Percentiles rank a stretch among this genome's conserved stretches.
These are phyloP conservation scores for Canariomyces notabilis DNA, from an alignment of 2,329 filamentous ascomycete genomes.

Conservation along the genomic window DNA sequence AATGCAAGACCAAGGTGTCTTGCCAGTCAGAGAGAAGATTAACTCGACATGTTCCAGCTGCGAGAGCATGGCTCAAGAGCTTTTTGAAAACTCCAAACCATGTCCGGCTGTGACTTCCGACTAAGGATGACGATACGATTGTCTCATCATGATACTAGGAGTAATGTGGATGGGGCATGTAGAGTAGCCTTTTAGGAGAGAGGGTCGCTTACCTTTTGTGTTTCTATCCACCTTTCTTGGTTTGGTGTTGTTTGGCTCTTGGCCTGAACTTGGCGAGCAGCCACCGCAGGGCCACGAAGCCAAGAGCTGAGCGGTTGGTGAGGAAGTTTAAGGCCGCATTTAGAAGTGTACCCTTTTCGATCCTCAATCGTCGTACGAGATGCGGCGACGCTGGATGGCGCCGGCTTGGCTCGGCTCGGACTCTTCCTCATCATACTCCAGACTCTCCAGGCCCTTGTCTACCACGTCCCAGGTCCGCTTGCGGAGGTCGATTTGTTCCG, in stretches of 20 bases:
- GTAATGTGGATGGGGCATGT: background rate
- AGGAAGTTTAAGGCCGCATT: background rate
- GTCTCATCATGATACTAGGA: constrained; percentile 67
- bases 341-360: constrained; percentile 3
- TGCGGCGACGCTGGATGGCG: constrained; percentile 38
- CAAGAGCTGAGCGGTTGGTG: background rate
- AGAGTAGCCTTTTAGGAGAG: background rate
- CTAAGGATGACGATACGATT: constrained; percentile 96
- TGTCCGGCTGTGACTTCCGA: constrained; percentile 52
- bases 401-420: constrained; percentile 22
- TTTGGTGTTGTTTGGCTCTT: too few relatives aligned
- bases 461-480: constrained; percentile 66
- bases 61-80: constrained; percentile 5
- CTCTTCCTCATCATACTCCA: constrained; percentile 53
- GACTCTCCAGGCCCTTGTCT: constrained; percentile 53
- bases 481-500: constrained; percentile 47
- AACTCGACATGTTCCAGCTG: constrained; percentile 34
- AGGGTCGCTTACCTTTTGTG: constrained; percentile 15
- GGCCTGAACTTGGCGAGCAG: background rate
- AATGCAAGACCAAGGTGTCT: background rate
- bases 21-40: constrained; percentile 49
- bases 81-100: constrained; percentile 6
- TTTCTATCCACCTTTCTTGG: background rate
- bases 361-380: constrained; percentile 43
- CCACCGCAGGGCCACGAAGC: background rate